Evolutionary conservation across 2,329 filamentous ascomycete species (phyloP).

Genomic region (Botrytis squamosa): DNA sequence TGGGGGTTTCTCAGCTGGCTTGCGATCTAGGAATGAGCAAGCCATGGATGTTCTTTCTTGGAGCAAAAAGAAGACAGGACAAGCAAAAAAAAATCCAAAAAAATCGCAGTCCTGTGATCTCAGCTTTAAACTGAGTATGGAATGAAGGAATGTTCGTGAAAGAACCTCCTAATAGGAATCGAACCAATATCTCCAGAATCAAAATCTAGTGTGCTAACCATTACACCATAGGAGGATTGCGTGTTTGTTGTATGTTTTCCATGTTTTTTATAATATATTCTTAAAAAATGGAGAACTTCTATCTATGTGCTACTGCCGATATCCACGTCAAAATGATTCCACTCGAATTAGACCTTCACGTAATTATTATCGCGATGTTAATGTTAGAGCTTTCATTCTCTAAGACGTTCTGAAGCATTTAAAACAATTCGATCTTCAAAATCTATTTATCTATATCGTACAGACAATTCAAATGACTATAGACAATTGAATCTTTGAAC

Average conservation of each 20-base stretch:
- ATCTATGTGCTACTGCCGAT: no score
- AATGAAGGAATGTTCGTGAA: slow-evolving; percentile 8
- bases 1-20: not conserved
- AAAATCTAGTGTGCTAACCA: slow-evolving; percentile 23
- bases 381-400: not conserved
- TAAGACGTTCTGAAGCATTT: not conserved
- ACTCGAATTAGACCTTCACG: not conserved
- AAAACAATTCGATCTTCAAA: not conserved
- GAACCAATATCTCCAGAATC: slow-evolving; percentile 25
- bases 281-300: no score
- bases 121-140: slow-evolving; percentile 18
- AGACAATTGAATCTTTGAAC: not conserved
- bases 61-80: no score
- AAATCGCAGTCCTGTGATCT: not conserved
- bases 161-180: slow-evolving; percentile 23
- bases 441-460: not conserved
- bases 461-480: not conserved
- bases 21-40: not conserved
- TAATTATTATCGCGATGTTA: not conserved
- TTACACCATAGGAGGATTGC: slow-evolving; percentile 22
- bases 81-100: not conserved
- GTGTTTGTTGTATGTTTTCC: rapidly evolving
- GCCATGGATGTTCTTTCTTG: not conserved
- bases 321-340: not conserved
- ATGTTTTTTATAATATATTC: rapidly evolving